Percentiles rank a stretch among this genome's conserved stretches.
phyloP scores from a whole-genome alignment of 2,329 filamentous ascomycete genomes.

The Aspergillus cejpii region DNA sequence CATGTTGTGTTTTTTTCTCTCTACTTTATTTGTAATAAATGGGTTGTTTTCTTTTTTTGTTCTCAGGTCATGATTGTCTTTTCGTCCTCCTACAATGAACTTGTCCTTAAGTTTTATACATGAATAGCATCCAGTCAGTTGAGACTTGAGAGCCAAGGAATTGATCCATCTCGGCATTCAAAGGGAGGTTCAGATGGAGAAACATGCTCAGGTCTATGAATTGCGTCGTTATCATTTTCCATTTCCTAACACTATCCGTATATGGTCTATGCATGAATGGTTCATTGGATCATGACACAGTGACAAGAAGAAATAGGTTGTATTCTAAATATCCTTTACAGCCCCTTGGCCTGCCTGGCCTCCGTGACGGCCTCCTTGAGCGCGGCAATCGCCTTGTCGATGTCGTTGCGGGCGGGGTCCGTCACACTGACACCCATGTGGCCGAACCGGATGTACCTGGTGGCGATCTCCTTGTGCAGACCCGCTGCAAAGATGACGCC shows the following conservation, averaged over 20 bases:
- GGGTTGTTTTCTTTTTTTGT: not conserved
- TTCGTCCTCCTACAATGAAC: not conserved
- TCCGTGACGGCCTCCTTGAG: conserved; percentile 68
- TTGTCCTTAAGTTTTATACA: not conserved
- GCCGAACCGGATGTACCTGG: conserved; percentile 90
- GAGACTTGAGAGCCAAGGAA: no score
- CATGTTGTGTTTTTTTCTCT: not conserved
- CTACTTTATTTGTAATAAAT: conserved; percentile 2
- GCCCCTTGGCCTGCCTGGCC: conserved; percentile 56
- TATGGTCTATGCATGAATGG: no score
- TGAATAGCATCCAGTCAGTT: no score
- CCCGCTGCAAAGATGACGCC: conserved; percentile 93
- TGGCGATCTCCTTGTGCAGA: conserved; percentile 88
- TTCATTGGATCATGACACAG: not conserved
- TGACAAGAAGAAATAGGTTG: not conserved
- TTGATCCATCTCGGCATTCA: no score
- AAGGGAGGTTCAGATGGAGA: no score
- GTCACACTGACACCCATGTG: conserved; percentile 95
- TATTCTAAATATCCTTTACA: conserved; percentile 21
- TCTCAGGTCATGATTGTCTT: not conserved
- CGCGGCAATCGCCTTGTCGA: conserved; percentile 75
- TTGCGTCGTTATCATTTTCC: no score
- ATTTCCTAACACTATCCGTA: no score
- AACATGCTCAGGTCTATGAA: no score
- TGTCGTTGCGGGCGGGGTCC: conserved; percentile 69